These are phyloP conservation scores for Dioscorea cayenensis DNA, from an alignment of 116 monocot species.

Conservation along the genomic window DNA sequence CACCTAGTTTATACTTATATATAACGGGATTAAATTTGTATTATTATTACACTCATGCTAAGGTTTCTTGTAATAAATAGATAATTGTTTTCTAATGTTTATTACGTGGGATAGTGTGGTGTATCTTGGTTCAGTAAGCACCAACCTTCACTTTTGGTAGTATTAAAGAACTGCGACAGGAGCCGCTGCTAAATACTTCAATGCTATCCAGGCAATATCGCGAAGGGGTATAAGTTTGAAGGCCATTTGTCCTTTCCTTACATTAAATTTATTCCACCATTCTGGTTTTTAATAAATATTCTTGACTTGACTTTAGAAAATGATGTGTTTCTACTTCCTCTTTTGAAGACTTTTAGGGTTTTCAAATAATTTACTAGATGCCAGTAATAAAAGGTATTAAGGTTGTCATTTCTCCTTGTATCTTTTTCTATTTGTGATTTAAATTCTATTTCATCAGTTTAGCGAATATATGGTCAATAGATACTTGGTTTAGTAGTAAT, in stretches of 20 bases:
- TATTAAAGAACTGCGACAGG: neutral
- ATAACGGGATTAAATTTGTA: neutral
- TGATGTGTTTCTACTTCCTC: neutral
- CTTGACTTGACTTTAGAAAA: conserved; percentile 14
- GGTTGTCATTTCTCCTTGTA: neutral
- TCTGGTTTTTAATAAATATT: neutral
- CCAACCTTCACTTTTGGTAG: neutral
- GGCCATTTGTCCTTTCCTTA: neutral
- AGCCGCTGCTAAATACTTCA: conserved; percentile 4
- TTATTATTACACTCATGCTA: neutral
- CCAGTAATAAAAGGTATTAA: conserved; percentile 50
- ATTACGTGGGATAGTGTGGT: neutral
- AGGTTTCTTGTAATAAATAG: neutral
- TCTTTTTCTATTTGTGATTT: neutral
- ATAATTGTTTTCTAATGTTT: neutral
- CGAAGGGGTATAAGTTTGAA: conserved; percentile 1
- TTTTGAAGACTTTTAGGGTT: conserved; percentile 35
- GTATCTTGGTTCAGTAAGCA: neutral
- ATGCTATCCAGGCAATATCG: conserved; percentile 6
- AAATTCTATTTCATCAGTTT: no score
- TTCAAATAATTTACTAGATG: conserved; percentile 1
- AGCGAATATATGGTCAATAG: no score
- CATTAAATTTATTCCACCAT: conserved; percentile 3
- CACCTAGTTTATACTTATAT: no score
- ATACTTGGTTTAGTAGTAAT: no score